Evolutionary conservation across 2,329 filamentous ascomycete genomes (phyloP).

Genomic region (Fusarium citri): DNA sequence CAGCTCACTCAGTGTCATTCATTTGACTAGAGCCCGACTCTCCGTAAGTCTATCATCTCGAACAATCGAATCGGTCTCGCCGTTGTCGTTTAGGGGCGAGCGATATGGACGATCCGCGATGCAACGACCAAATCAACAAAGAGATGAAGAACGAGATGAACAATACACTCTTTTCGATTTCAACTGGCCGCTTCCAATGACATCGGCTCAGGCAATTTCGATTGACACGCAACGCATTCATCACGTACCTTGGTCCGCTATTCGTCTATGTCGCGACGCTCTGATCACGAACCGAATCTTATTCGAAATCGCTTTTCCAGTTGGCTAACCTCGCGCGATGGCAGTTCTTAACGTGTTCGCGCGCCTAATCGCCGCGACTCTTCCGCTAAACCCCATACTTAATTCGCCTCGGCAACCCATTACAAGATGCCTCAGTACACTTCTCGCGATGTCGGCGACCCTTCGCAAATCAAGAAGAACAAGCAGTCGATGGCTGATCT

Average conservation of each 20-base stretch:
- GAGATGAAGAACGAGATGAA: constrained; percentile 31
- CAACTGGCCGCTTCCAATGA: constrained; percentile 22
- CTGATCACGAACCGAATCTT: constrained; percentile 10
- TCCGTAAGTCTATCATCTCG: constrained; percentile 40
- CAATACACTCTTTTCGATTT: constrained; percentile 15
- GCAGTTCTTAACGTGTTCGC: constrained; percentile 36
- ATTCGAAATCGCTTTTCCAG: background rate
- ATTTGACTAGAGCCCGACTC: constrained; percentile 40
- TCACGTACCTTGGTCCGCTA: constrained; percentile 7
- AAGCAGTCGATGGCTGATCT: constrained; percentile 99
- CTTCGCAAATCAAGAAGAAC: constrained; percentile 83
- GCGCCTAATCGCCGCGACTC: constrained; percentile 30
- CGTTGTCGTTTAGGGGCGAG: constrained; percentile 17
- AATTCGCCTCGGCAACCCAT: constrained; percentile 37
- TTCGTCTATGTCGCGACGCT: constrained; percentile 14
- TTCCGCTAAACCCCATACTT: constrained; percentile 15
- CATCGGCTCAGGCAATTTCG: constrained; percentile 24
- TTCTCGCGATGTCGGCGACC: constrained; percentile 74
- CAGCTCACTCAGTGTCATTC: constrained; percentile 26
- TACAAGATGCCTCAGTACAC: constrained; percentile 73
- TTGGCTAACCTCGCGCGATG: constrained; percentile 32
- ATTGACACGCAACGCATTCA: constrained; percentile 16
- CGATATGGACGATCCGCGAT: constrained; percentile 6
- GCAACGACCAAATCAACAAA: constrained; percentile 22
- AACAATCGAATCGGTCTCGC: constrained; percentile 18